Percentiles rank a stretch among this genome's conserved stretches.
Evolutionary conservation across 192 early-diverging fungal genomes (phyloP).

Genomic region (Mortierella claussenii): DNA sequence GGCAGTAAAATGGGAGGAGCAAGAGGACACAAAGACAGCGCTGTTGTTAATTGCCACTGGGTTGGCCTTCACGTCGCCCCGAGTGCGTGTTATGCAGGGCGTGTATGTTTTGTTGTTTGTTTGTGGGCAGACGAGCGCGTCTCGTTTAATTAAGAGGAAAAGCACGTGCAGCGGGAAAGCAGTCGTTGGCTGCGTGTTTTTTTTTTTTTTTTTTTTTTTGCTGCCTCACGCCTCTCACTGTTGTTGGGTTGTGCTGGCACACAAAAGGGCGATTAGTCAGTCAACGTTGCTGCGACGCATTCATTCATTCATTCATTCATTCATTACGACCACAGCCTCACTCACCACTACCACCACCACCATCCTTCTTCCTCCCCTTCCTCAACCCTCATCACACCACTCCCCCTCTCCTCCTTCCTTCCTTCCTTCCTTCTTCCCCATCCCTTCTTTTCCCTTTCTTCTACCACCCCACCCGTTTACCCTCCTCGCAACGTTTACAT

Average conservation of each 20-base stretch:
- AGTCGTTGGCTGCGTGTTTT: constrained; percentile 11
- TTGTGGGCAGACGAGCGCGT: too few species aligned
- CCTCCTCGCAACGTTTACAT: constrained; percentile 15
- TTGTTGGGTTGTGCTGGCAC: not conserved
- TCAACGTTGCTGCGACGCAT: too few species aligned
- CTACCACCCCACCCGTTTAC: not conserved
- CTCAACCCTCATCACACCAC: too few species aligned
- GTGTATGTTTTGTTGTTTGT: not conserved
- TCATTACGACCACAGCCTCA: too few species aligned
- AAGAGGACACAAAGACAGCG: too few species aligned
- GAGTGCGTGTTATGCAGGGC: too few species aligned
- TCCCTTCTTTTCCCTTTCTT: constrained; percentile 1
- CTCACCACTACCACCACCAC: not conserved
- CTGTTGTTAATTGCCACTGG: too few species aligned
- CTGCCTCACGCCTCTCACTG: too few species aligned
- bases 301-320: too few species aligned
- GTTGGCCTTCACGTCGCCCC: too few species aligned
- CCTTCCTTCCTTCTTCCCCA: not conserved
- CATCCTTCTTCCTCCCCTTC: not conserved
- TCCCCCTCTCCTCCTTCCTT: not conserved
- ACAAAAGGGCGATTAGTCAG: not conserved
- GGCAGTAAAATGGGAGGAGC: not conserved
- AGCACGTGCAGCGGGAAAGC: constrained; percentile 1
- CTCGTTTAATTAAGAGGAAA: too few species aligned
- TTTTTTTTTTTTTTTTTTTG: constrained; percentile 27